Percentiles rank a stretch among this genome's conserved stretches.
These are phyloP conservation scores for Piloderma croceum DNA, from an alignment of 768 basidiomycete species.

Conservation along the genomic window DNA sequence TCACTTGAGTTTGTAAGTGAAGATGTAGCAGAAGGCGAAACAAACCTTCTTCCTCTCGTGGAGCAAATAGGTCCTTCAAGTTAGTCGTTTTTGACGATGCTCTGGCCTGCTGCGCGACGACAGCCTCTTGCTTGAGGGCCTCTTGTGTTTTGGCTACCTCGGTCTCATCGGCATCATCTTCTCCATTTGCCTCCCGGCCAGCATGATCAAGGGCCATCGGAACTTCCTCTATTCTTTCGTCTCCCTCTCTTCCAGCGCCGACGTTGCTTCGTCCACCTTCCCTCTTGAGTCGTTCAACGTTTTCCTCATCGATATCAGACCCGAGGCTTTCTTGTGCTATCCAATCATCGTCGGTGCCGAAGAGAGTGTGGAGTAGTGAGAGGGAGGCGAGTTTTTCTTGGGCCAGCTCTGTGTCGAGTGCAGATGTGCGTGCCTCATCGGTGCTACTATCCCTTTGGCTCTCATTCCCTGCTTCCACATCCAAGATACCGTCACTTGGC, in stretches of 20 bases:
- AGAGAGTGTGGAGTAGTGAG: constrained; percentile 46
- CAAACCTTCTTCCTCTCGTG: constrained; percentile 57
- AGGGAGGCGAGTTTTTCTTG: constrained; percentile 44
- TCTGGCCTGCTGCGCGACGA: constrained; percentile 9
- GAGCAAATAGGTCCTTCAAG: constrained; percentile 72
- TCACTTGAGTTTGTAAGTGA: background rate
- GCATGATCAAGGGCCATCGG: constrained; percentile 17
- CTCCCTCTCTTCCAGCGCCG: constrained; percentile 17
- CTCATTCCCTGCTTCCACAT: constrained; percentile 8
- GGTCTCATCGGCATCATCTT: constrained; percentile 6
- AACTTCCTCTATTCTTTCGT: constrained; percentile 29
- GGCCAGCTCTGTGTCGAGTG: constrained; percentile 10
- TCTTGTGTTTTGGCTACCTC: constrained; percentile 5
- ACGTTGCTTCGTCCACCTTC: constrained; percentile 17
- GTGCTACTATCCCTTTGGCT: constrained; percentile 14
- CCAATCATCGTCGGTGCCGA: constrained; percentile 54
- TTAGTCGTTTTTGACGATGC: no score
- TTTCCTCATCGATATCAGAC: constrained; percentile 49
- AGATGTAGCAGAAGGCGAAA: background rate
- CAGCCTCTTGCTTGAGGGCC: background rate
- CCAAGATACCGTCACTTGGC: constrained; percentile 13
- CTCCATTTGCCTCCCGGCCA: constrained; percentile 5
- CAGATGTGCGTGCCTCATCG: constrained; percentile 9
- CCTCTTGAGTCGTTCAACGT: constrained; percentile 22
- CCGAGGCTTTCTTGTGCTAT: constrained; percentile 51